Evolutionary conservation across 495 filamentous ascomycete species (phyloP), one percentile per base, ranked within the genome.

Genomic region (Penicillium crystallinum): DNA sequence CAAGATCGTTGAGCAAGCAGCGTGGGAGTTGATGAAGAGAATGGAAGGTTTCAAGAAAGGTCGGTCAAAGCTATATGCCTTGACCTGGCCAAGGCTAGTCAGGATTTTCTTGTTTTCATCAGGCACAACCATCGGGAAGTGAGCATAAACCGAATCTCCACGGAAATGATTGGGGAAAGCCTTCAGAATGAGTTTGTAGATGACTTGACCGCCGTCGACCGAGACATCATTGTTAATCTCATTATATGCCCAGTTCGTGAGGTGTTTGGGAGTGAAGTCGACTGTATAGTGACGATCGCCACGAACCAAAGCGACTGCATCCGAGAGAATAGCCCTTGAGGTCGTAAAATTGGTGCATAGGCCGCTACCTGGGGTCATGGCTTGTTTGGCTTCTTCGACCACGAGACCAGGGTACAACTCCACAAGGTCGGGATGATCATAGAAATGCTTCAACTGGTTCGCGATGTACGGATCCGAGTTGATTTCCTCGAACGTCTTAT

Each of bases 221-320:
- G 63, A 51, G 4, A 53, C 27, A 40, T 82, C 76, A n/a, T 66
- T 65, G 33, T 73, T 70, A 23, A 78, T 77, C 47, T 81, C 77
- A 11, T 59, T 71, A 61, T 70, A 78, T 3, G 88, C 90, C 88
- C 88, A 96, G 59, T 88, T 91, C 4, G 91, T 96, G 14, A 95
- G 77, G 49, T 83, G 79, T 30, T 80, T 81, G 0, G 91, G 81
- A 29, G 82, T 87, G 64, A 89, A 91, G 56, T 81, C 78, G 40
- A 79, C 71, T 6, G 91, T 95, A 67, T 93, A 91, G 70, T 92
- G 91, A 6, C 91, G 78, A 65, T 96, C 91, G 15, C 90, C 87
- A 30, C 91, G 81, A 33, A 95, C 89, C n/a, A 95, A 71, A 33
- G 83, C 82, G 7, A 91, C 87, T 2, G 91, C 91, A 64, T 96